phyloP scores from a whole-genome alignment of 805 yeast species.

The Wickerhamomyces ciferrii region DNA sequence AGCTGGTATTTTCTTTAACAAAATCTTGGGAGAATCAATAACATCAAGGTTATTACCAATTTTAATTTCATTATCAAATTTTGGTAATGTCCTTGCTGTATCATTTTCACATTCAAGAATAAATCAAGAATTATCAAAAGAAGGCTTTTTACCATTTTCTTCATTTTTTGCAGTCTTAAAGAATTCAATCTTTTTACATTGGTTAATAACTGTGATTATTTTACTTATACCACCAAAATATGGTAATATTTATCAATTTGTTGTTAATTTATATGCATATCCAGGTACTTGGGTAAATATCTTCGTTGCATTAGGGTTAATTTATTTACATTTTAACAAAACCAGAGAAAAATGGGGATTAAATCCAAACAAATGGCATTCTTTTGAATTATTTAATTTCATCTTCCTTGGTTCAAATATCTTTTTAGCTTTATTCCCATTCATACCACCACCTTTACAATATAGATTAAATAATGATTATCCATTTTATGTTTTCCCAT shows the following conservation, averaged over 20 bases:
- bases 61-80: constrained; percentile 53
- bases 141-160: constrained; percentile 45
- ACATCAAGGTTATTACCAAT: constrained; percentile 48
- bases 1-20: constrained; percentile 57
- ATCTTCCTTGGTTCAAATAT: constrained; percentile 41
- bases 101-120: constrained; percentile 57
- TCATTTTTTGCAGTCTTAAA: constrained; percentile 35
- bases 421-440: constrained; percentile 50
- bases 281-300: constrained; percentile 59
- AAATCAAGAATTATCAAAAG: constrained; percentile 51
- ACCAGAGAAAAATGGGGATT: constrained; percentile 36
- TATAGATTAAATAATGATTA: constrained; percentile 24
- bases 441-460: constrained; percentile 44
- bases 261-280: constrained; percentile 56
- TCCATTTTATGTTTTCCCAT: constrained; percentile 57
- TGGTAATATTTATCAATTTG: constrained; percentile 57
- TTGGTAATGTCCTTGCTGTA: constrained; percentile 63
- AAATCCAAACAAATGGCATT: constrained; percentile 20
- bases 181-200: constrained; percentile 46
- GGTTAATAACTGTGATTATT: constrained; percentile 49
- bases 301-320: constrained; percentile 44
- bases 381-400: constrained; percentile 23
- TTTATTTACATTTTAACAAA: constrained; percentile 42
- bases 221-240: constrained; percentile 57
- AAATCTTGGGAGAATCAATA: constrained; percentile 50